Evolutionary conservation across 2,329 filamentous ascomycete genomes (phyloP).

Genomic region (Aureobasidium zeae): DNA sequence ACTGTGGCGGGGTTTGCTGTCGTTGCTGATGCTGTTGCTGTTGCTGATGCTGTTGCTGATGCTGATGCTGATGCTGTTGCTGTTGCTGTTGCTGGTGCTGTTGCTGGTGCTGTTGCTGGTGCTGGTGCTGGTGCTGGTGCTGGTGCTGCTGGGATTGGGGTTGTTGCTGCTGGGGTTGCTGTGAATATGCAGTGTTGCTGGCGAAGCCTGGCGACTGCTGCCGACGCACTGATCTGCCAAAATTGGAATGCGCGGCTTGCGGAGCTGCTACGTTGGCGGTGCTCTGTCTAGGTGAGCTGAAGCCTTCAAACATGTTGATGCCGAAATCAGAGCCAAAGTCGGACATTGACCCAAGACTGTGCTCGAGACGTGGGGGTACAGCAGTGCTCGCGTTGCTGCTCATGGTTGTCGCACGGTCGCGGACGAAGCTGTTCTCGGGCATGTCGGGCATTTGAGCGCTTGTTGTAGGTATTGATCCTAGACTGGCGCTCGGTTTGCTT

Average conservation of each 20-base stretch:
- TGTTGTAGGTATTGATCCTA: conserved; percentile 2
- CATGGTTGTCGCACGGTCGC: conserved; percentile 35
- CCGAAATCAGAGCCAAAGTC: conserved; percentile 29
- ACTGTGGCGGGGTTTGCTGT: conserved; percentile 19
- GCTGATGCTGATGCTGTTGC: no score
- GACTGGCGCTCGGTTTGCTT: conserved; percentile 24
- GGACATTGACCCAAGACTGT: conserved; percentile 22
- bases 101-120: no score
- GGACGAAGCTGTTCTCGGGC: conserved; percentile 19
- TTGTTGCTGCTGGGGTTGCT: not conserved
- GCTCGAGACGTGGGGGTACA: conserved; percentile 24
- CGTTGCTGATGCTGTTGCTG: conserved; percentile 20
- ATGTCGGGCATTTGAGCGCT: conserved; percentile 11
- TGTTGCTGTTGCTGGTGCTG: no score
- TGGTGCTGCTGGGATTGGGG: conserved; percentile 24
- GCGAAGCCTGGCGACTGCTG: conserved; percentile 10
- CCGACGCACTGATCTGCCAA: conserved; percentile 20
- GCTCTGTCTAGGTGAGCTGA: conserved; percentile 20
- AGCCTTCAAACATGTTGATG: conserved; percentile 28
- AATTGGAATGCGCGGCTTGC: conserved; percentile 17
- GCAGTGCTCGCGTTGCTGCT: conserved; percentile 35
- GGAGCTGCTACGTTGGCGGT: conserved; percentile 19
- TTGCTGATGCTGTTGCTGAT: no score
- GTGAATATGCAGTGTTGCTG: not conserved
- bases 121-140: not conserved